Evolutionary conservation across 805 yeast species (phyloP), one percentile per base, ranked within the genome.

Genomic region (Candida insectalens): DNA sequence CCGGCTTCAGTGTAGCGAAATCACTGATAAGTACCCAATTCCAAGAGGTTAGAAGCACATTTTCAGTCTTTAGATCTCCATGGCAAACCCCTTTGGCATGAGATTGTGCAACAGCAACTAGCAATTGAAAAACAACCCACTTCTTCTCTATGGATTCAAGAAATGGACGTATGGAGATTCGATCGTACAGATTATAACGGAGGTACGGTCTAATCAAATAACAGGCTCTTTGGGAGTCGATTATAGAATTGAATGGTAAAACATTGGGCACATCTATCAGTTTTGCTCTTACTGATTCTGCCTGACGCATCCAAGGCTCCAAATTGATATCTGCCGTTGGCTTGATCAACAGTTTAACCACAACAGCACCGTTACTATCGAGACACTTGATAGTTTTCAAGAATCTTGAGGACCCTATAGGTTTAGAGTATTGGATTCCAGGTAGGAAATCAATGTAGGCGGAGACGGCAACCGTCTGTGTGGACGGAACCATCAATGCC

Each of bases 1-100:
- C 74, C 0, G 98, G 98, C 55, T 92, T 92, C 50, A 79, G 73
- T 1, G 74, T 65, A 2, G 96, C 81, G 59, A 89, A 89, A 56
- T 92, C 98, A 2, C 84, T 63, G 9, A 92, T 53, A 41, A 78
- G 60, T 1, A 78, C 61, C 95, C 96, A 88, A 54, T 84, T 83
- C 83, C 95, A 83, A 19, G 89, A 73, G 1, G 94, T 81, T 4
- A 87, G 77, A 35, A 92, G 59, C 10, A 92, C 70, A 54, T 92
- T 92, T 55, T 92, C 98, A 0, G 89, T 65, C 58, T 92, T 88
- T 41, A 92, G 67, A 60, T 92, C 97, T 5, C 98, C 97, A 55
- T 92, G 98, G 36, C 61, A 70, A 4, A 87, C 65, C 7, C 62
- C 68, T 13, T 61, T 49, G 4, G 60, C 62, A 51, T 92, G 97